phyloP scores from a whole-genome alignment of 495 filamentous ascomycete genomes.

The Talaromyces nanjingensis region DNA sequence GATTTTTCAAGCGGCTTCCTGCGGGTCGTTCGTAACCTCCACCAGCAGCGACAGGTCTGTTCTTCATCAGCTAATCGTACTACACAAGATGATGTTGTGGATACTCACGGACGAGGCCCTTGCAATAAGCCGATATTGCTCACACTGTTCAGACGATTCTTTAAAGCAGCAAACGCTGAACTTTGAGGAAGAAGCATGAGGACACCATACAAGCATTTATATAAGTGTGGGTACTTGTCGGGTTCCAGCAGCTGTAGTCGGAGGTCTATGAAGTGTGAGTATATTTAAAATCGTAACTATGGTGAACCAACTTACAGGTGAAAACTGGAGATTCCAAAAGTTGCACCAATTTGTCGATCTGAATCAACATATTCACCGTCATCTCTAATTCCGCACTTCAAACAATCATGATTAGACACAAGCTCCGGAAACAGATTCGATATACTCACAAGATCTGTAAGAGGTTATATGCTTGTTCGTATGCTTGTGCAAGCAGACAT shows the following conservation, averaged over 20 bases:
- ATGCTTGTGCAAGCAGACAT: constrained; percentile 93
- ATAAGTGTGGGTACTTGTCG: constrained; percentile 89
- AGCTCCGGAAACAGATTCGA: neutral
- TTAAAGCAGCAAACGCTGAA: constrained; percentile 91
- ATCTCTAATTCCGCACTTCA: constrained; percentile 91
- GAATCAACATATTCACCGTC: constrained; percentile 97
- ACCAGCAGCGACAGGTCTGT: neutral
- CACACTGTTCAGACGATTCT: constrained; percentile 94
- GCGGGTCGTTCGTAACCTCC: constrained; percentile 54
- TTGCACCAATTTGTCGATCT: constrained; percentile 98
- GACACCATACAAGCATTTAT: constrained; percentile 97
- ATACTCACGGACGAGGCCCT: constrained; percentile 71
- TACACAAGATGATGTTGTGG: constrained; percentile 4
- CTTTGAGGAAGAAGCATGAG: constrained; percentile 98
- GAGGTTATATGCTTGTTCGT: constrained; percentile 96
- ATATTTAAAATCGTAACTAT: neutral
- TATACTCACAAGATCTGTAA: constrained; percentile 82
- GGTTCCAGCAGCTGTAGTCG: constrained; percentile 97
- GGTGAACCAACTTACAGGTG: constrained; percentile 58
- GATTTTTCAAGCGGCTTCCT: constrained; percentile 66
- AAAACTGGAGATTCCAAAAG: constrained; percentile 96
- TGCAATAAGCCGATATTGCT: constrained; percentile 95
- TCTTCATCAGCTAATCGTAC: constrained; percentile 6
- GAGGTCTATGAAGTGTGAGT: constrained; percentile 54
- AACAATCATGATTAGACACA: constrained; percentile 29